Conservation (phyloP, 768 basidiomycete species). For the Termitomyces sp. region DNA sequence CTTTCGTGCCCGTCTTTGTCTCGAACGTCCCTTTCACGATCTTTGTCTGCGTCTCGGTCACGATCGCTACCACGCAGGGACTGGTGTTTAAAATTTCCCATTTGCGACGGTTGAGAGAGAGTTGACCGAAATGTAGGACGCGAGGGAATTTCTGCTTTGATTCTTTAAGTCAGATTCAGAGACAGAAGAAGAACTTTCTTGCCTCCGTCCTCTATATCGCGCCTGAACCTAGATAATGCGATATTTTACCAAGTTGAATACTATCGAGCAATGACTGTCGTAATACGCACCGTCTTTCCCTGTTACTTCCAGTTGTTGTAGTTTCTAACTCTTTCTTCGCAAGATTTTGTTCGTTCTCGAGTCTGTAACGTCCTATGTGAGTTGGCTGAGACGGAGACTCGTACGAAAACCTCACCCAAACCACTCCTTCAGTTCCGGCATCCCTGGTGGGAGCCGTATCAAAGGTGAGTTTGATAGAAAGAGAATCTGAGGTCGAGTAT, state of each 20-base stretch:
- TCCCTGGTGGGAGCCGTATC: slow-evolving; percentile 61
- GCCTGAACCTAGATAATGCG: slow-evolving; percentile 51
- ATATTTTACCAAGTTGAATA: slow-evolving; percentile 8
- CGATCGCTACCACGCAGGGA: slow-evolving; percentile 67
- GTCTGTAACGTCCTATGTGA: slow-evolving; percentile 22
- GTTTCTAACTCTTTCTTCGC: slow-evolving; percentile 69
- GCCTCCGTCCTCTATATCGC: slow-evolving; percentile 76
- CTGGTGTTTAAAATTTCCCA: slow-evolving; percentile 92
- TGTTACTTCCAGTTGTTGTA: slow-evolving; percentile 40
- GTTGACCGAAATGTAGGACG: slow-evolving; percentile 68
- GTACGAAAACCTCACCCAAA: slow-evolving; percentile 62
- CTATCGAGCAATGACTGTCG: not conserved
- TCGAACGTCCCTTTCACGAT: slow-evolving; percentile 53
- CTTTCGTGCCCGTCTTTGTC: slow-evolving; percentile 78
- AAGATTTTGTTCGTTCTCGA: slow-evolving; percentile 58
- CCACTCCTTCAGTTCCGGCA: slow-evolving; percentile 84
- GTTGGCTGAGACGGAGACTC: slow-evolving; percentile 11
- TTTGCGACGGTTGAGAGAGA: slow-evolving; percentile 79
- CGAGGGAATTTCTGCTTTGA: slow-evolving; percentile 38
- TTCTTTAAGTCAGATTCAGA: not conserved
- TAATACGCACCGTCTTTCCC: slow-evolving; percentile 61
- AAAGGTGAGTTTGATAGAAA: slow-evolving; percentile 69
- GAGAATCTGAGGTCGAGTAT: slow-evolving; percentile 66
- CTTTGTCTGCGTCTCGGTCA: slow-evolving; percentile 37
- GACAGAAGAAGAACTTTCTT: slow-evolving; percentile 14